These are phyloP conservation scores for Kalanchoe fedtschenkoi DNA, from an alignment of 164 flowering plant species.

Conservation along the genomic window DNA sequence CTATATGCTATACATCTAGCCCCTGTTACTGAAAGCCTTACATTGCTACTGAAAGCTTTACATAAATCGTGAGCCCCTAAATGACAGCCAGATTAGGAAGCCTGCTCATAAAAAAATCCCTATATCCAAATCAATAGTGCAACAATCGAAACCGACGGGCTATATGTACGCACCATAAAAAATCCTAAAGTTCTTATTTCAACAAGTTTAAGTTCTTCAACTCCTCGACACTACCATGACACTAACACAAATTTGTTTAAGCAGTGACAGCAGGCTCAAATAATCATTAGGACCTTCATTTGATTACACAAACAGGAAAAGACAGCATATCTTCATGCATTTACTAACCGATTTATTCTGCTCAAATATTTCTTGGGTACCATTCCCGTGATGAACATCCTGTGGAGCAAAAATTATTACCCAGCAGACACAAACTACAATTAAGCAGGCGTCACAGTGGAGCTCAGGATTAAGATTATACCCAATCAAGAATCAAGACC, in stretches of 20 bases:
- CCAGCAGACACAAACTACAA: not conserved
- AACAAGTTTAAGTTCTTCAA: no score
- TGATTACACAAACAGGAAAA: not conserved
- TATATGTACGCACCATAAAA: not conserved
- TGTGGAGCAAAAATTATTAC: constrained; percentile 16
- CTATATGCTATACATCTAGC: not conserved
- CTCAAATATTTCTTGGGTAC: constrained; percentile 96
- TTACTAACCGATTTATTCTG: constrained; percentile 63
- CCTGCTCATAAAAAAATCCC: not conserved
- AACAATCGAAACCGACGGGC: not conserved
- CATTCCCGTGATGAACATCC: constrained; percentile 99
- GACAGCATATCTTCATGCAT: not conserved
- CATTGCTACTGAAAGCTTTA: not conserved
- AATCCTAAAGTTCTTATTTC: not conserved
- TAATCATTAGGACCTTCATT: no score
- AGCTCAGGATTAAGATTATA: constrained; percentile 16
- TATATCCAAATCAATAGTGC: not conserved
- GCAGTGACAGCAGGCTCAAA: no score
- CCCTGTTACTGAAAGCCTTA: no score
- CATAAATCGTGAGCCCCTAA: not conserved
- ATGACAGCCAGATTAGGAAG: not conserved
- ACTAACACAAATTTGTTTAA: not conserved
- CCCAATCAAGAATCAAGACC: constrained; percentile 95
- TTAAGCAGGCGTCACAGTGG: not conserved
- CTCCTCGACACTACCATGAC: no score